phyloP scores from a whole-genome alignment of 225 moss, liverwort and hornwort genomes.

The Rhytidiadelphus loreus region DNA sequence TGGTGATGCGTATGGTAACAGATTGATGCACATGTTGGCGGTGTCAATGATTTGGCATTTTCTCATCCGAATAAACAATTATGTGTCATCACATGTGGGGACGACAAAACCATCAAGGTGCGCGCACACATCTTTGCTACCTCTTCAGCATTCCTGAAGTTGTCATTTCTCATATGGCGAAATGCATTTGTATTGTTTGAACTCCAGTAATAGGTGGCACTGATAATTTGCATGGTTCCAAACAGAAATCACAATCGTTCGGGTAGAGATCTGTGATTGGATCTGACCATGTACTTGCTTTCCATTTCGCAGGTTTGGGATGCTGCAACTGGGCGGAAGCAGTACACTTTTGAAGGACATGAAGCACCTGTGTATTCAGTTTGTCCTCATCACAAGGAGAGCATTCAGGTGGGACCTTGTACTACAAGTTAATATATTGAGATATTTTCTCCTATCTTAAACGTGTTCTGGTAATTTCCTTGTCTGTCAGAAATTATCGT shows the following conservation, averaged over 20 bases:
- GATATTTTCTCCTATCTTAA: background rate
- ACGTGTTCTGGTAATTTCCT: background rate
- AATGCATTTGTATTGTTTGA: background rate
- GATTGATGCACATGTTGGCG: constrained; percentile 98
- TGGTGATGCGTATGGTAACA: constrained; percentile 8
- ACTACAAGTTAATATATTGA: background rate
- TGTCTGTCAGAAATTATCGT: background rate
- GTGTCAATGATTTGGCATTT: constrained; percentile 94
- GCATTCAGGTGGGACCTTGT: constrained; percentile 52
- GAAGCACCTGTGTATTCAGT: constrained; percentile 98
- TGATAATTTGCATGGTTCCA: background rate
- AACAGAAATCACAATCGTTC: background rate
- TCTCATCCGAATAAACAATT: constrained; percentile 98
- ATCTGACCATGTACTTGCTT: background rate
- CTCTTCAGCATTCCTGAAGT: background rate
- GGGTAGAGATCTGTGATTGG: background rate
- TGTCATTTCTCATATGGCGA: background rate
- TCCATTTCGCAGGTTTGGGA: constrained; percentile 71
- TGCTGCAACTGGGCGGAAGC: constrained; percentile 76
- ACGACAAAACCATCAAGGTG: constrained; percentile 97
- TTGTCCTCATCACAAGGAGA: constrained; percentile 98
- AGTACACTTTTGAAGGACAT: constrained; percentile 92
- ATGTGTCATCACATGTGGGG: constrained; percentile 96
- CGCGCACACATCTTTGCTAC: background rate
- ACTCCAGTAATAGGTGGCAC: background rate